Conservation (phyloP, 1,284 basidiomycete genomes). For the Ustilago xerochloae region DNA sequence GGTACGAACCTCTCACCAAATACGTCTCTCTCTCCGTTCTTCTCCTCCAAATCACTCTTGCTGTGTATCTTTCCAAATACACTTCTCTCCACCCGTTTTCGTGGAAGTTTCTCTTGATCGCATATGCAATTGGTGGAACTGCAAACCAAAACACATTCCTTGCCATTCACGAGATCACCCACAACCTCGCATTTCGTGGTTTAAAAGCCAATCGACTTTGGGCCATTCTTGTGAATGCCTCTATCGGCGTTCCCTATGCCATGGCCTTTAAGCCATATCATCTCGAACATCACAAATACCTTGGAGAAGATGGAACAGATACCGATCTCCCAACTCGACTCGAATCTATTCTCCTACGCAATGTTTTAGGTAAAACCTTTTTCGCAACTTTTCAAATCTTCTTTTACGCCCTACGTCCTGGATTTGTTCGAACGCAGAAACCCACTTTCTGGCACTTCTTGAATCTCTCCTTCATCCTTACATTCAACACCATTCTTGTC, state of each 20-base stretch:
- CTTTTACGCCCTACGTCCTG: constrained; percentile 95
- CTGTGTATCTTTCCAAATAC: constrained; percentile 69
- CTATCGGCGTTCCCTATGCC: constrained; percentile 93
- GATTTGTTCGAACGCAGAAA: constrained; percentile 87
- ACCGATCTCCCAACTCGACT: constrained; percentile 89
- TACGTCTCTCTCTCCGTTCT: constrained; percentile 85
- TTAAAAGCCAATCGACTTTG: constrained; percentile 85
- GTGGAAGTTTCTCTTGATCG: constrained; percentile 78
- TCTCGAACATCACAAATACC: constrained; percentile 83
- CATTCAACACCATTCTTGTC: constrained; percentile 76
- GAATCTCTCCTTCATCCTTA: constrained; percentile 79
- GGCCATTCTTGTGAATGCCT: constrained; percentile 89
- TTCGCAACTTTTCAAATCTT: constrained; percentile 98
- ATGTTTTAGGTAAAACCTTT: constrained; percentile 96
- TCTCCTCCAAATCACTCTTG: constrained; percentile 77
- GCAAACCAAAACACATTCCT: constrained; percentile 97
- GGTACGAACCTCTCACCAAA: constrained; percentile 88
- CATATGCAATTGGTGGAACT: constrained; percentile 90
- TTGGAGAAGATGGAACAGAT: constrained; percentile 96
- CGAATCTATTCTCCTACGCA: constrained; percentile 87
- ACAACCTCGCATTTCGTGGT: constrained; percentile 91
- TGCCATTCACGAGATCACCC: constrained; percentile 97
- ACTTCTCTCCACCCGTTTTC: constrained; percentile 74
- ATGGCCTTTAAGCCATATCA: constrained; percentile 97
- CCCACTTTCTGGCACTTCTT: constrained; percentile 85